These are phyloP conservation scores for Geotrichum carabidarum DNA, from an alignment of 1,139 yeast species.

Conservation along the genomic window DNA sequence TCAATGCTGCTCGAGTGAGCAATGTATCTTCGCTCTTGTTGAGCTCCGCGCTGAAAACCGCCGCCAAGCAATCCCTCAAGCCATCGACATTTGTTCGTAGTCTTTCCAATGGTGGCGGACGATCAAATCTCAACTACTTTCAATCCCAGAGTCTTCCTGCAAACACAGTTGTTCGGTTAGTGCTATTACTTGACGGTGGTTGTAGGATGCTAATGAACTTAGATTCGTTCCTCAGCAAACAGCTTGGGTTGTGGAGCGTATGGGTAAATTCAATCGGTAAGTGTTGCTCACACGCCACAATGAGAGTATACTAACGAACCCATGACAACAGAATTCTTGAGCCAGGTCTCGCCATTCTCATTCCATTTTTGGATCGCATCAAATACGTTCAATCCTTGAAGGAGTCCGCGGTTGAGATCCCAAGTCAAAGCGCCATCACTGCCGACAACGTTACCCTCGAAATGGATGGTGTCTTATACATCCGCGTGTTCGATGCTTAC, in stretches of 20 bases:
- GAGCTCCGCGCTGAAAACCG: background rate
- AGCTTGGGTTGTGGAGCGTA: conserved; percentile 89
- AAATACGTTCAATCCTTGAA: conserved; percentile 77
- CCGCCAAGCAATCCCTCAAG: background rate
- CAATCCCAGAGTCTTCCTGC: conserved; percentile 65
- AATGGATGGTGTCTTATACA: conserved; percentile 77
- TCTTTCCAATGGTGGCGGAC: background rate
- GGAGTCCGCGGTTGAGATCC: conserved; percentile 79
- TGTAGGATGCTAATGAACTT: background rate
- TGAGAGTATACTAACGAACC: background rate
- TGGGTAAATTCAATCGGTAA: conserved; percentile 71
- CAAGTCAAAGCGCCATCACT: conserved; percentile 79
- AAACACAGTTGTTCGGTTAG: conserved; percentile 56
- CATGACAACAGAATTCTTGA: conserved; percentile 47
- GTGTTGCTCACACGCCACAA: conserved; percentile 3
- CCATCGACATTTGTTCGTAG: background rate
- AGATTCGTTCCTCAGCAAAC: conserved; percentile 81
- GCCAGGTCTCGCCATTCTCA: conserved; percentile 71
- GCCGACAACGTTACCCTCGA: conserved; percentile 81
- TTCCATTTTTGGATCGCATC: conserved; percentile 71
- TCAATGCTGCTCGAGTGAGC: background rate
- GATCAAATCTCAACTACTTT: conserved; percentile 48
- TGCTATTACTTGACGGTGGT: background rate
- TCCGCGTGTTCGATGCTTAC: conserved; percentile 73
- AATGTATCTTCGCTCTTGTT: background rate